Base-by-base conservation (phyloP, 1,284 basidiomycete species). In the Wolfiporia cocos region DNA sequence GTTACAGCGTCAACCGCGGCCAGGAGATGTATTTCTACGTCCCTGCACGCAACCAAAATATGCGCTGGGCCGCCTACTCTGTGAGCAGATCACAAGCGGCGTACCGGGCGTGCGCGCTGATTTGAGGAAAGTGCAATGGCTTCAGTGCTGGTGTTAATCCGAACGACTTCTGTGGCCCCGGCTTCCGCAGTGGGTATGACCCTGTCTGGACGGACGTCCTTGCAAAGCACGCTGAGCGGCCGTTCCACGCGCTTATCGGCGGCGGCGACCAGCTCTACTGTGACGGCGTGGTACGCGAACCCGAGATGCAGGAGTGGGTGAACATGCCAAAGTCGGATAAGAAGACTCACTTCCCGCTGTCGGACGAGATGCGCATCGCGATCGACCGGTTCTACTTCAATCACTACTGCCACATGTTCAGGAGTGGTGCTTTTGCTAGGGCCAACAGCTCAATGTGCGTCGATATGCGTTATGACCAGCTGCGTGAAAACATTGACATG, bases 151-250 rank as follows among this genome's bases (percentile, higher is more conserved):
- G 87, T 29, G 73, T 89, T 17, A 88, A 89, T 53, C 76, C 78
- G 41, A 86, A 88, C 50, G 82, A 87, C 44, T 89, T 89, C 64
- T 71, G 75, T 47, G 76, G 86, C 34, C 77, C 84, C 19, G 79
- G 86, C 0, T 90, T 80, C 59, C 76, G 74, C 48, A 80, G 67
- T 40, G 86, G 91, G 0, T 92, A 88, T 56, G 91, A 93, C 61
- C 91, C 89, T 9, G 80, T 98, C 7, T 99, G 95, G 95, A 75
- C 84, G 51, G 94, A 99, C 63, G 64, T 98, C 31, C 74, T 99
- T 22, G 67, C 74, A 32, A 82, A 87, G 52, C 95, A 99, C 56
- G 71, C 75, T 2, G 72, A 80, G 52, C 68, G 73, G 46, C 92
- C 94, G 0, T 95, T 91, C 62, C 95, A 98, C 59, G 81, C 75